Conservation (phyloP, 2,329 filamentous ascomycete genomes). For the Apiospora sp. region DNA sequence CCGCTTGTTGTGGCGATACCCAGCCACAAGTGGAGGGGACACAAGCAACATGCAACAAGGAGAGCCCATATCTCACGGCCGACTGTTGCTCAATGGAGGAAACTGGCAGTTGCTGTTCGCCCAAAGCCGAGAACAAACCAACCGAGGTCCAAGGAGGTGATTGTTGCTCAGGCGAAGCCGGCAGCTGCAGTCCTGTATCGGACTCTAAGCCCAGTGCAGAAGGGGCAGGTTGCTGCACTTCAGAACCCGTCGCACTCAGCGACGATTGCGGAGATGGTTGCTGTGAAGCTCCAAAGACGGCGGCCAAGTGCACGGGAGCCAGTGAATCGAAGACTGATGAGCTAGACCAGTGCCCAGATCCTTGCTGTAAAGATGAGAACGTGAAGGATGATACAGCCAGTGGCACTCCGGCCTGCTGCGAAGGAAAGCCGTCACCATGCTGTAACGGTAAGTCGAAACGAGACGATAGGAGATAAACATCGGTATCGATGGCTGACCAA, state of each 20-base stretch:
- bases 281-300: background rate
- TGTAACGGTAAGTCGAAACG: background rate
- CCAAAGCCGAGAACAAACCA: background rate
- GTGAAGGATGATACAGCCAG: background rate
- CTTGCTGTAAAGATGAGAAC: background rate
- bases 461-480: background rate
- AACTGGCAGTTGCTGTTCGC: background rate
- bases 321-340: background rate
- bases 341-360: background rate
- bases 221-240: background rate
- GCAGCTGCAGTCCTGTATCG: background rate
- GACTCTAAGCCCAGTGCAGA: background rate
- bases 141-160: background rate
- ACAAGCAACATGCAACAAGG: background rate
- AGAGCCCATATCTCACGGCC: background rate
- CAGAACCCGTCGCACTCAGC: background rate
- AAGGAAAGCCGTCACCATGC: slow-evolving; percentile 12
- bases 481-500: background rate
- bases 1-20: background rate
- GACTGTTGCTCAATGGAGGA: background rate
- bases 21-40: background rate
- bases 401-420: background rate
- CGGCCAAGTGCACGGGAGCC: background rate
- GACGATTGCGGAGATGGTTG: background rate
- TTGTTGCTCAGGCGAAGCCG: background rate